Base-by-base conservation (phyloP, 2,329 filamentous ascomycete species). In the Rhinocladiella similis region DNA sequence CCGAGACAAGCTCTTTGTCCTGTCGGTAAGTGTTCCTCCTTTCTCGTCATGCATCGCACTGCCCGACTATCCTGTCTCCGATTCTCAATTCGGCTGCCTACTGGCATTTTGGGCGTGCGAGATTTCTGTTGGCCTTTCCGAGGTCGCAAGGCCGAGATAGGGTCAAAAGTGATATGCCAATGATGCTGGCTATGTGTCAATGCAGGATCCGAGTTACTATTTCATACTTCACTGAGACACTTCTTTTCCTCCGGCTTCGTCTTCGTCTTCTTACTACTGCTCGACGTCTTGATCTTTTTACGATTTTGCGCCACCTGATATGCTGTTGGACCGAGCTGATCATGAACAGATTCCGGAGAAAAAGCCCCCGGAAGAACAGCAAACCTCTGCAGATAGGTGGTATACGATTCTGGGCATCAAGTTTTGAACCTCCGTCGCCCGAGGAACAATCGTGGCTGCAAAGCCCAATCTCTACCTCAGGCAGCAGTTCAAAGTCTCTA, bases 1-100 rank as follows among this genome's bases (percentile, higher is more conserved):
- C 60, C 57, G 60, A 63, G 60, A 63, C 60, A 63, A 42, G n/a
- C 61, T 53, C 57, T 63, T 60, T 60, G 57, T 63, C 29, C 53
- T 55, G 33, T 51, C 57, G 54, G 60, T 63, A 51, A 60, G 60
- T 58, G 39, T 41, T 12, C 45, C 13, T 52, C 18, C 35, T 38
- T 55, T 61, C 43, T 47, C 52, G 20, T 50, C 36, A 45, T 50
- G 38, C 45, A 36, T 58, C 47, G 29, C 43, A 22, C 29, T 33
- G 29, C 47, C 45, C 45, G 39, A n/a, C 45, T 27, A 41, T 54
- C 48, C 45, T 50, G 22, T 50, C 20, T 22, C 43, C 43, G 48
- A 58, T 61, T 61, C 33, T 19, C 47, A 57, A 53, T 43, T 50
- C 48, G 51, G 29, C 59, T 53, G 54, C 46, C 45, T 55, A 46